A percentile compares a stretch with the other conserved stretches of the same genome.
phyloP scores from a whole-genome alignment of 139 green algal species.

The Chlamydomonas schloesseri region DNA sequence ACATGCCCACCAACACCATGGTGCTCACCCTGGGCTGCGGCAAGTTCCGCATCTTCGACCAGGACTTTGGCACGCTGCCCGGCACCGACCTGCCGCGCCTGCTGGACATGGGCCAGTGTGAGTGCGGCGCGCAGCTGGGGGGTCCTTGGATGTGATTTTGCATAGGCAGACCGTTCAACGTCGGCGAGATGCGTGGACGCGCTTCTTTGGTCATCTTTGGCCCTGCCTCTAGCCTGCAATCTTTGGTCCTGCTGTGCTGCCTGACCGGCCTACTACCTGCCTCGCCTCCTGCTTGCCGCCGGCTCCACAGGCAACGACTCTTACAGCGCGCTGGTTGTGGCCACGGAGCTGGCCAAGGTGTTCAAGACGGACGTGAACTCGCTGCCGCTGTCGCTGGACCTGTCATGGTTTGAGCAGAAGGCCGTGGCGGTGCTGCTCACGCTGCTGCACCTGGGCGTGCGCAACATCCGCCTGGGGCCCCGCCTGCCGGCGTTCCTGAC shows the following conservation, averaged over 20 bases:
- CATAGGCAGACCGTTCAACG: no score
- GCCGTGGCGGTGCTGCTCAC: slow-evolving; percentile 82
- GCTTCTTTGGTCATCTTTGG: no score
- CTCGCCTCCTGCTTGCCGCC: slow-evolving; percentile 20
- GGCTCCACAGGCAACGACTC: slow-evolving; percentile 67
- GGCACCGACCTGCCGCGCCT: slow-evolving; percentile 76
- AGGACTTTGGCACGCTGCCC: slow-evolving; percentile 69
- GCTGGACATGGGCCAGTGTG: slow-evolving; percentile 87
- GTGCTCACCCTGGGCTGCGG: slow-evolving; percentile 80
- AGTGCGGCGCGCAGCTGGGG: no score
- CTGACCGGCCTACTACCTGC: no score
- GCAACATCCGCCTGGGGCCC: slow-evolving; percentile 82
- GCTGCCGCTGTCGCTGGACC: slow-evolving; percentile 79
- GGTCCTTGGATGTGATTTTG: no score
- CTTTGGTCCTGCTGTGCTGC: no score
- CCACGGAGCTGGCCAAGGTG: slow-evolving; percentile 74
- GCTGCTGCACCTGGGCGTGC: slow-evolving; percentile 80
- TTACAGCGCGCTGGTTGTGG: slow-evolving; percentile 72
- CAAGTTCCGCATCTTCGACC: slow-evolving; percentile 83
- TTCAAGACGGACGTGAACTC: slow-evolving; percentile 79
- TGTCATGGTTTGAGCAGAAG: slow-evolving; percentile 88
- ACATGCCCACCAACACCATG: slow-evolving; percentile 59
- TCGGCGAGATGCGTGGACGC: no score
- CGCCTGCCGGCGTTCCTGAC: slow-evolving; percentile 82
- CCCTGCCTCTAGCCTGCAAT: no score